Conservation (phyloP, 768 basidiomycete genomes). For the Coprinopsis marcescibilis region DNA sequence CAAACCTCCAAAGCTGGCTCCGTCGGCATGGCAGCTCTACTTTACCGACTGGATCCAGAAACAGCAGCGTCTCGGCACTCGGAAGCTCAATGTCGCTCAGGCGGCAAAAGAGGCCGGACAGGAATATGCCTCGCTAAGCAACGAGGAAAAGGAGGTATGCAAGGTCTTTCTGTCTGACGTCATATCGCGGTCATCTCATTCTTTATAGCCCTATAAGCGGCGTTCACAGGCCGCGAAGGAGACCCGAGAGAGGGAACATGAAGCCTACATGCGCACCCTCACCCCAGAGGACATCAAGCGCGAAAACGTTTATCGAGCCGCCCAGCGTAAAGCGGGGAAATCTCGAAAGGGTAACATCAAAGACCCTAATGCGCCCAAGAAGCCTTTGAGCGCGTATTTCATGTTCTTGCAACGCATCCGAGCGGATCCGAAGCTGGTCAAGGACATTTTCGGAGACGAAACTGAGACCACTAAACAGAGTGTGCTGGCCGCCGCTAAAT, state of each 20-base stretch:
- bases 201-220: slow-evolving; percentile 70
- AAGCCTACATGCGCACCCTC: slow-evolving; percentile 80
- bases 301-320: slow-evolving; percentile 87
- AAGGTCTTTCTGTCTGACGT: slow-evolving; percentile 28
- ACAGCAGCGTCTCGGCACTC: slow-evolving; percentile 69
- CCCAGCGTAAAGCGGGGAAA: slow-evolving; percentile 90
- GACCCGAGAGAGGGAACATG: slow-evolving; percentile 73
- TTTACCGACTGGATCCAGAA: slow-evolving; percentile 93
- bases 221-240: slow-evolving; percentile 84
- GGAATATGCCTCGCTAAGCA: slow-evolving; percentile 74
- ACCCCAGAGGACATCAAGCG: slow-evolving; percentile 93
- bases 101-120: slow-evolving; percentile 92
- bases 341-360: slow-evolving; percentile 92
- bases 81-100: slow-evolving; percentile 92
- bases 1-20: slow-evolving; percentile 85
- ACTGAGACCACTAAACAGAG: slow-evolving; percentile 94
- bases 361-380: slow-evolving; percentile 95
- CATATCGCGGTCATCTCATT: slow-evolving; percentile 21
- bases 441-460: slow-evolving; percentile 82
- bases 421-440: slow-evolving; percentile 67
- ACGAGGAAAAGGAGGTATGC: slow-evolving; percentile 83
- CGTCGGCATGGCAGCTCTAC: slow-evolving; percentile 94
- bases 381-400: slow-evolving; percentile 90
- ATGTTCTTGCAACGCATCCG: slow-evolving; percentile 92
- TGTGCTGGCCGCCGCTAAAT: slow-evolving; percentile 86